These are phyloP conservation scores for Articulospora tetracladia DNA, from an alignment of 495 filamentous ascomycete species.

Conservation along the genomic window DNA sequence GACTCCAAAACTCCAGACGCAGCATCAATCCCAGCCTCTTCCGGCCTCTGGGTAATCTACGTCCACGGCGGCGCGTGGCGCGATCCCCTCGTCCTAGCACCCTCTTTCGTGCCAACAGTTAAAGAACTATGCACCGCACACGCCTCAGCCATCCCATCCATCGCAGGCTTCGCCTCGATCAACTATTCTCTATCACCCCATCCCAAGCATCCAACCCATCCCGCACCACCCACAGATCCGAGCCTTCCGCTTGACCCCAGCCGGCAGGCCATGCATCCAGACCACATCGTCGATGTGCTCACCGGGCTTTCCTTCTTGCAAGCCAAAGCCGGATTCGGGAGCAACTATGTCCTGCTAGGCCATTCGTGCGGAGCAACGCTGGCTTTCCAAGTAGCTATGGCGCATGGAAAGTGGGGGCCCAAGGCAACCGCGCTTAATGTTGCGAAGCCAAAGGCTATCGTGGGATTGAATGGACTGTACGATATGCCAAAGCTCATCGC, in stretches of 20 bases:
- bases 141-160: conserved; percentile 21
- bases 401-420: neutral
- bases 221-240: conserved; percentile 33
- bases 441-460: neutral
- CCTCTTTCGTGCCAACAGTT: conserved; percentile 43
- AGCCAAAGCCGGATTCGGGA: conserved; percentile 41
- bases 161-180: conserved; percentile 65
- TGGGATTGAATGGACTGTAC: conserved; percentile 9
- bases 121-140: conserved; percentile 30
- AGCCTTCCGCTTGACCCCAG: conserved; percentile 4
- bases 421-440: neutral
- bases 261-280: conserved; percentile 57
- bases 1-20: neutral
- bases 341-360: conserved; percentile 62
- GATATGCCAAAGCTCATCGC: conserved; percentile 5
- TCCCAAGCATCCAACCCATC: conserved; percentile 44
- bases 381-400: conserved; percentile 64
- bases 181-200: conserved; percentile 78
- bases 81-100: conserved; percentile 57
- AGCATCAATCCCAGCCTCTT: neutral
- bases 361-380: conserved; percentile 76
- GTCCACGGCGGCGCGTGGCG: conserved; percentile 91
- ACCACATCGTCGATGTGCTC: conserved; percentile 68
- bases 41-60: conserved; percentile 33
- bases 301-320: conserved; percentile 58